Conservation (phyloP, 805 yeast species). For the Ogataea nitratoaversa region DNA sequence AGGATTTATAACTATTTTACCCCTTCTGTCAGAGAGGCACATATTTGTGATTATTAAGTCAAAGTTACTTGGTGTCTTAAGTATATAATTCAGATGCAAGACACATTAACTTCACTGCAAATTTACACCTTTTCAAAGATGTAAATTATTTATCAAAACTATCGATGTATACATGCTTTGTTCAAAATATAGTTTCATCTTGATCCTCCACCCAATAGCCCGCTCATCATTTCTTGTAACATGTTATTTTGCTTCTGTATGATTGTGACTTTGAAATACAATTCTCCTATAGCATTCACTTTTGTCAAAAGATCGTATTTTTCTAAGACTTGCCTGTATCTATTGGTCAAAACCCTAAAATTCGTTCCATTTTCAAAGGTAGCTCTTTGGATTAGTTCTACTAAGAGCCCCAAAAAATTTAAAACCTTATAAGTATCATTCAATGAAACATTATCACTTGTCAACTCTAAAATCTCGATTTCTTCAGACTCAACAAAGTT, state of each 20-base stretch:
- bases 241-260: slow-evolving; percentile 51
- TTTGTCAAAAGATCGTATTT: slow-evolving; percentile 17
- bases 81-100: no score
- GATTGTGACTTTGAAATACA: slow-evolving; percentile 26
- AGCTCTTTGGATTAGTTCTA: slow-evolving; percentile 50
- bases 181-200: background rate
- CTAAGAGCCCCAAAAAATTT: slow-evolving; percentile 67
- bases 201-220: slow-evolving; percentile 45
- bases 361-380: slow-evolving; percentile 35
- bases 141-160: no score
- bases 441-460: slow-evolving; percentile 4
- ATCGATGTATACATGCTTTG: background rate
- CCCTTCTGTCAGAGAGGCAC: no score
- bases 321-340: slow-evolving; percentile 26
- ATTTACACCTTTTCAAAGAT: no score
- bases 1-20: no score
- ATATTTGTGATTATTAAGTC: no score
- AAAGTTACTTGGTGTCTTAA: no score
- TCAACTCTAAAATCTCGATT: slow-evolving; percentile 32
- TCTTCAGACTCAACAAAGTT: slow-evolving; percentile 17
- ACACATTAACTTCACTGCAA: no score
- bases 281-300: slow-evolving; percentile 28
- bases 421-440: slow-evolving; percentile 41
- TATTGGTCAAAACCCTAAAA: slow-evolving; percentile 42
- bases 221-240: slow-evolving; percentile 74